Conservation (phyloP, 176 grass and related monocot genomes). For the Bothriochloa decipiens region DNA sequence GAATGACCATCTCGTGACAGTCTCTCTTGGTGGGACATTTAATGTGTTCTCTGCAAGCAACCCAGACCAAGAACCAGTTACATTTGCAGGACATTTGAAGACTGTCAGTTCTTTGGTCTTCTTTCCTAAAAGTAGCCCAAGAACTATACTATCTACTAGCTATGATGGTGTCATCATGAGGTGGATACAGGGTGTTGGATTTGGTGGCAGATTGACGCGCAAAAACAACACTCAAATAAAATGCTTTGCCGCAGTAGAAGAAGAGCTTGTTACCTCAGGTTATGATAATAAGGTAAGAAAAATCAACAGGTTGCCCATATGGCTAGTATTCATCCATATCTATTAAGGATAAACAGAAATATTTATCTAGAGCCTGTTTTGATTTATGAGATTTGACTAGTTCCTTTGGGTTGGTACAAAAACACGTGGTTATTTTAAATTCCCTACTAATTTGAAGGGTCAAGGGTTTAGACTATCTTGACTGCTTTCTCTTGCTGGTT, state of each 20-base stretch:
- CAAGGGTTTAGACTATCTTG: not conserved
- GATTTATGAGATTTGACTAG: not conserved
- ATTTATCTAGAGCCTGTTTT: not conserved
- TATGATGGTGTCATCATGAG: constrained; percentile 92
- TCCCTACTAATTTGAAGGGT: not conserved
- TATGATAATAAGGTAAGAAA: constrained; percentile 94
- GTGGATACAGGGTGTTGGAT: constrained; percentile 89
- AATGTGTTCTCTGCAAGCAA: constrained; percentile 74
- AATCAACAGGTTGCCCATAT: constrained; percentile 3
- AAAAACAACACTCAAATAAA: constrained; percentile 93
- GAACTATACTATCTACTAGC: constrained; percentile 77
- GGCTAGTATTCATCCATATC: constrained; percentile 16
- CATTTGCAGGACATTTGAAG: constrained; percentile 97
- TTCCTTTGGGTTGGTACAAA: not conserved
- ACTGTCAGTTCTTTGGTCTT: constrained; percentile 67
- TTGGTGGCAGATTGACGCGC: constrained; percentile 74
- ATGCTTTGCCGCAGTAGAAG: constrained; percentile 81
- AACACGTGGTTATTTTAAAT: not conserved
- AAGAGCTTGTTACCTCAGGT: constrained; percentile 81
- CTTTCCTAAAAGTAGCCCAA: constrained; percentile 63
- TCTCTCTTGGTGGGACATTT: constrained; percentile 93
- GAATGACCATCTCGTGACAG: constrained; percentile 86
- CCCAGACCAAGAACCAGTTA: constrained; percentile 66
- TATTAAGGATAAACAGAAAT: constrained; percentile 17
- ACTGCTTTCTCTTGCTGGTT: constrained; percentile 24